Conservation (phyloP, 2,329 filamentous ascomycete species). For the Colletotrichum tamarilloi region DNA sequence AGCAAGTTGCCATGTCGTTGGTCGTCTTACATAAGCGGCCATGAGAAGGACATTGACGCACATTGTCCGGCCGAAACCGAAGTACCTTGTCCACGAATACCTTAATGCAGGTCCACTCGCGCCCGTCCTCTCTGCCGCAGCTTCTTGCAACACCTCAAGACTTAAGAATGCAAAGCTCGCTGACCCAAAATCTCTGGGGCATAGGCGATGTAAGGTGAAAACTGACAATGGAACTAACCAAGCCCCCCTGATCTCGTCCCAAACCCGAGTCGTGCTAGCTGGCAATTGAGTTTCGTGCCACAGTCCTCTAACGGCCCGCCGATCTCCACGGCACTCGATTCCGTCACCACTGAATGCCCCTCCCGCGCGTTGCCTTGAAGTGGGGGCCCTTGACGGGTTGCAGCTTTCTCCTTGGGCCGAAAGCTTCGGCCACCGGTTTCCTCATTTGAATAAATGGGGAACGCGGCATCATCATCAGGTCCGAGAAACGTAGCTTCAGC, state of each 20-base stretch:
- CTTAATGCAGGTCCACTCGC: not conserved
- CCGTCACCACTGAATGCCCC: not conserved
- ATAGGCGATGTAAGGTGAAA: constrained; percentile 18
- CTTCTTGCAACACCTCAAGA: not conserved
- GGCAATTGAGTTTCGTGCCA: not conserved
- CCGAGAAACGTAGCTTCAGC: not conserved
- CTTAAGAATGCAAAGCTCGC: too few relatives aligned
- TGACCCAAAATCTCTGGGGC: not conserved
- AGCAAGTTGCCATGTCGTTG: constrained; percentile 5
- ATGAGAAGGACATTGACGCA: not conserved
- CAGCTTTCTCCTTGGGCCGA: not conserved
- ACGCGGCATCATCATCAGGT: not conserved
- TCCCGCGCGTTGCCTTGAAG: not conserved
- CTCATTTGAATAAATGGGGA: not conserved
- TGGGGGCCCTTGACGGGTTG: not conserved
- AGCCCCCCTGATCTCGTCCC: not conserved
- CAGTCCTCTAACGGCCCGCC: not conserved
- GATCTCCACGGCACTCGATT: not conserved
- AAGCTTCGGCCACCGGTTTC: not conserved
- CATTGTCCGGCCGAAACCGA: constrained; percentile 10
- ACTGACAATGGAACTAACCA: not conserved
- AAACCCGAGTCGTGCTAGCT: not conserved
- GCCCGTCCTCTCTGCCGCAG: too few relatives aligned
- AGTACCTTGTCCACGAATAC: not conserved
- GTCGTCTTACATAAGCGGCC: constrained; percentile 20